phyloP scores from a whole-genome alignment of 225 moss, liverwort and hornwort species.

The Sphagnum contortum region DNA sequence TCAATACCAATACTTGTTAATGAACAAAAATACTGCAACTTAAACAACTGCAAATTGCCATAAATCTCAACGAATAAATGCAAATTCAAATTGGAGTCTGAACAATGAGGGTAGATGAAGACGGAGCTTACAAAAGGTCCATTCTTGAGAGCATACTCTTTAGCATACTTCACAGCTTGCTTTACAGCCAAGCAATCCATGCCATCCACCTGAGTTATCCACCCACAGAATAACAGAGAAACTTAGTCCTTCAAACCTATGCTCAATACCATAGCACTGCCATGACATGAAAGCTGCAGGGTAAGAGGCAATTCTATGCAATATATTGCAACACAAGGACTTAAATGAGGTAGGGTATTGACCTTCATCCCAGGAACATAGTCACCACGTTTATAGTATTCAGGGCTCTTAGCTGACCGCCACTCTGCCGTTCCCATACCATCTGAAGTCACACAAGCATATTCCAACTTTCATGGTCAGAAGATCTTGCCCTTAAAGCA shows the following conservation, averaged over 20 bases:
- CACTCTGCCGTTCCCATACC: constrained; percentile 98
- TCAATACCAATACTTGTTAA: constrained; percentile 5
- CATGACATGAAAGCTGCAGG: too few species aligned
- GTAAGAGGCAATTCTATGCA: too few species aligned
- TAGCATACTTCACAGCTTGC: constrained; percentile 82
- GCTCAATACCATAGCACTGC: too few species aligned
- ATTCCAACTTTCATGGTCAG: background rate
- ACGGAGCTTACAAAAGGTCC: constrained; percentile 56
- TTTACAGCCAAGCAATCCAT: constrained; percentile 89
- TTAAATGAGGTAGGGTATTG: too few species aligned
- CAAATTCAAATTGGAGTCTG: too few species aligned
- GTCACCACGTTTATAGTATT: constrained; percentile 92
- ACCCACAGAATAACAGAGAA: constrained; percentile 24
- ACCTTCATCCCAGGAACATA: constrained; percentile 95
- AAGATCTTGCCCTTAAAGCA: too few species aligned
- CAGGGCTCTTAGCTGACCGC: constrained; percentile 95
- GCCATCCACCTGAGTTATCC: constrained; percentile 40
- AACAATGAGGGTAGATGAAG: background rate
- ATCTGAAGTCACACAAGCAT: constrained; percentile 19
- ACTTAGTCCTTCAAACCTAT: too few species aligned
- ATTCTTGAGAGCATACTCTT: constrained; percentile 59
- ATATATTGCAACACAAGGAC: too few species aligned
- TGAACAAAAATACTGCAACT: too few species aligned
- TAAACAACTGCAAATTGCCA: too few species aligned
- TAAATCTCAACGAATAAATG: too few species aligned